Conservation (phyloP, 257 asterid genomes). For the Anisodus tanguticus region DNA sequence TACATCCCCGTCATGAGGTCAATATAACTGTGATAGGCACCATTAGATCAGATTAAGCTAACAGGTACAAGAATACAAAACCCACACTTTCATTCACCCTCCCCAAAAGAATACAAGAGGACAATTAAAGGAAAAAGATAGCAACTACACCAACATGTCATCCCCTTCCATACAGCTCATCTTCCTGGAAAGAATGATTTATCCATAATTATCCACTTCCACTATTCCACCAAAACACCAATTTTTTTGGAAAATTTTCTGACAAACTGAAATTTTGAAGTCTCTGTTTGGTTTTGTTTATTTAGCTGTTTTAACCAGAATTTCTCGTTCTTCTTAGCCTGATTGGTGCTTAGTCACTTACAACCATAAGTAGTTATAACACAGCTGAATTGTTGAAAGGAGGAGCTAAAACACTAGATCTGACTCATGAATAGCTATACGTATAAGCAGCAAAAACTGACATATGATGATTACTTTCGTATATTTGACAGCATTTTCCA, state of each 20-base stretch:
- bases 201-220: neutral
- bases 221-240: neutral
- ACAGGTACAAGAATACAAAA: neutral
- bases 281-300: neutral
- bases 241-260: neutral
- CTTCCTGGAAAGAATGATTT: neutral
- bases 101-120: neutral
- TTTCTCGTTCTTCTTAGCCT: neutral
- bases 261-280: neutral
- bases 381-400: neutral
- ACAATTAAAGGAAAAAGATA: constrained; percentile 15
- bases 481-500: neutral
- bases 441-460: neutral
- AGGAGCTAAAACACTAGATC: neutral
- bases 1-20: neutral
- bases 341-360: neutral
- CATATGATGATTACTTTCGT: neutral
- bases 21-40: neutral
- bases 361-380: neutral
- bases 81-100: neutral
- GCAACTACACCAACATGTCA: neutral
- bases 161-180: neutral
- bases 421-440: neutral
- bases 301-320: constrained; percentile 15
- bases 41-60: neutral